phyloP scores from a whole-genome alignment of 2,329 filamentous ascomycete species.

The Stemphylium lycopersici region DNA sequence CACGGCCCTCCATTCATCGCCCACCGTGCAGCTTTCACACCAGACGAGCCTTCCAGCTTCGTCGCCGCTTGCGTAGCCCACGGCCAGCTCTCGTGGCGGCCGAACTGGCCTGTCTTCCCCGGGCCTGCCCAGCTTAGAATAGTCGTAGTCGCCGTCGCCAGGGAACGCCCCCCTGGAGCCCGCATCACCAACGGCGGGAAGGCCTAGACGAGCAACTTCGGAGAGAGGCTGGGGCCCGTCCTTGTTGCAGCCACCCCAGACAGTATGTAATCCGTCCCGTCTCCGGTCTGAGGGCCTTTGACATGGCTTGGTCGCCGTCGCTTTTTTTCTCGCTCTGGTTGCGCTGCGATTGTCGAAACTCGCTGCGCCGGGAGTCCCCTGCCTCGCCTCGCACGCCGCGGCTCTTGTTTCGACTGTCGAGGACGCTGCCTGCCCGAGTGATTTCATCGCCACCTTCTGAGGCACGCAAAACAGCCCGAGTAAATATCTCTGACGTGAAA shows the following conservation, averaged over 20 bases:
- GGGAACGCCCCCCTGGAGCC: slow-evolving; percentile 24
- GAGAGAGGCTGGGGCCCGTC: slow-evolving; percentile 13
- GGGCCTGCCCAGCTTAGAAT: slow-evolving; percentile 10
- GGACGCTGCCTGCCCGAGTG: neutral
- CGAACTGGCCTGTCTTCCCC: slow-evolving; percentile 14
- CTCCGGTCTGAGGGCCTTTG: slow-evolving; percentile 2
- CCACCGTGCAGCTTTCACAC: neutral
- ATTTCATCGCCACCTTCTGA: slow-evolving; percentile 9
- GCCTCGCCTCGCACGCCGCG: slow-evolving; percentile 7
- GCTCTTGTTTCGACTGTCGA: slow-evolving; percentile 8
- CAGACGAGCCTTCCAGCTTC: too few species aligned
- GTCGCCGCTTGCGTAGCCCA: too few species aligned
- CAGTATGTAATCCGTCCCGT: slow-evolving; percentile 11
- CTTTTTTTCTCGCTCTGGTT: neutral
- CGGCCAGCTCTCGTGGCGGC: neutral
- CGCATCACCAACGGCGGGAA: slow-evolving; percentile 22
- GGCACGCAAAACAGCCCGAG: slow-evolving; percentile 20
- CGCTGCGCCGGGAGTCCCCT: slow-evolving; percentile 1
- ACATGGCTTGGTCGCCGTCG: slow-evolving; percentile 7
- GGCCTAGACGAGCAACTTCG: slow-evolving; percentile 21
- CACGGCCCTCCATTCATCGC: neutral
- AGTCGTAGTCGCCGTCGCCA: neutral
- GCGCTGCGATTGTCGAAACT: neutral
- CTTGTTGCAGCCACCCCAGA: slow-evolving; percentile 9
- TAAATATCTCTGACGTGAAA: slow-evolving; percentile 25